Evolutionary conservation across 495 filamentous ascomycete genomes (phyloP), one percentile per base, ranked within the genome.

Genomic region (Cercophora newfieldiana): DNA sequence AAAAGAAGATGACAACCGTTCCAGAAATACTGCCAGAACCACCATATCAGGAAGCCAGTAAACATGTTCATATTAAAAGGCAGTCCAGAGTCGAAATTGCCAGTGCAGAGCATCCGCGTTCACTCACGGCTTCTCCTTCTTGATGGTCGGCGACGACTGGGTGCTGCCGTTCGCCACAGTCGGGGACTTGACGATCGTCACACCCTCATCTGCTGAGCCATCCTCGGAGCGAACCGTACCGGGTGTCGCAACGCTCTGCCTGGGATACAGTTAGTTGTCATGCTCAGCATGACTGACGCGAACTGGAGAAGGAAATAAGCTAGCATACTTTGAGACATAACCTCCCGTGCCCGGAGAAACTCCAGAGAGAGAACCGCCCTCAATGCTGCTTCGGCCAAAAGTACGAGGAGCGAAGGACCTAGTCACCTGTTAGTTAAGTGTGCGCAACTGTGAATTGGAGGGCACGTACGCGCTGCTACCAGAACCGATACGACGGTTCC

Each of bases 111-210:
- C 62, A 55, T 56, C 30, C 44, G 30, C 28, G 26, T 49, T 44
- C 66, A 57, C 53, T 61, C 65, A 77, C 24, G 66, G 58, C 64
- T 75, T 81, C 71, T 80, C 80, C 67, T 78, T 76, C 66, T 83
- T 83, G 71, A 74, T 71, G 7, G 78, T 75, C 24, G 84, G 84
- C 21, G 84, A 85, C 1, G 80, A 79, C 64, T 80, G 77, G 60
- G 76, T 79, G 69, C 81, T 85, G 47, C 81, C 81, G 57, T 82
- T 78, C 37, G 76, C 82, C 59, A 80, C 74, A 57, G 77, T 77
- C n/a, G 77, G 77, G 50, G 82, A 83, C 56, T 83, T 82, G 28
- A 81, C 76, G 50, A 85, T 74, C n/a, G 83, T 82, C 56, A 80
- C 78, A 56, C 77, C 77, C 58, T 83, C 84, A 66, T 81, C 76